Conservation (phyloP, 768 basidiomycete genomes). For the Cyclocybe aegerita region DNA sequence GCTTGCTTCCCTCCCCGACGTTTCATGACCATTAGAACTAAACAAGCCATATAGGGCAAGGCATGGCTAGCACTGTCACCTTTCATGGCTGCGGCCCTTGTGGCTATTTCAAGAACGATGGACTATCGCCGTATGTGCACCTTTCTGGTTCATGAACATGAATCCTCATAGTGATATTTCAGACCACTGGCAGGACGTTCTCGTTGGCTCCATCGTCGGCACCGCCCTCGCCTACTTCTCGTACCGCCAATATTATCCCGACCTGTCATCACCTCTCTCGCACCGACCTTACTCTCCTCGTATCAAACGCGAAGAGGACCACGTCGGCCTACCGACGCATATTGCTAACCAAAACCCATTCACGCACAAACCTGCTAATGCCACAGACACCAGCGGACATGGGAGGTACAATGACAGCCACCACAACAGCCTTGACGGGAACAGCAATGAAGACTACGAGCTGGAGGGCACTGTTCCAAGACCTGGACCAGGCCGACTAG, state of each 20-base stretch:
- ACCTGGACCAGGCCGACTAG: constrained; percentile 23
- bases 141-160: background rate
- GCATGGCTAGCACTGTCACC: constrained; percentile 85
- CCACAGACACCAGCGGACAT: background rate
- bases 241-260: constrained; percentile 84
- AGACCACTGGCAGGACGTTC: constrained; percentile 94
- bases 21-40: constrained; percentile 1
- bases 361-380: background rate
- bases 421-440: constrained; percentile 14
- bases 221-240: constrained; percentile 67
- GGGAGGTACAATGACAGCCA: background rate
- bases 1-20: background rate
- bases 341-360: background rate
- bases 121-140: constrained; percentile 75
- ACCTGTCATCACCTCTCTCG: constrained; percentile 58
- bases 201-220: constrained; percentile 78
- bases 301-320: constrained; percentile 45
- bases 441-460: constrained; percentile 22
- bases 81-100: constrained; percentile 71
- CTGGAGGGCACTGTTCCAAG: constrained; percentile 23
- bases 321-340: constrained; percentile 40
- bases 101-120: constrained; percentile 88
- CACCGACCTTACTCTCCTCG: constrained; percentile 77
- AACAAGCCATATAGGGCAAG: constrained; percentile 47
- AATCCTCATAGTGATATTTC: constrained; percentile 5